Evolutionary conservation across 495 filamentous ascomycete genomes (phyloP).

Genomic region (Neurospora sp.): DNA sequence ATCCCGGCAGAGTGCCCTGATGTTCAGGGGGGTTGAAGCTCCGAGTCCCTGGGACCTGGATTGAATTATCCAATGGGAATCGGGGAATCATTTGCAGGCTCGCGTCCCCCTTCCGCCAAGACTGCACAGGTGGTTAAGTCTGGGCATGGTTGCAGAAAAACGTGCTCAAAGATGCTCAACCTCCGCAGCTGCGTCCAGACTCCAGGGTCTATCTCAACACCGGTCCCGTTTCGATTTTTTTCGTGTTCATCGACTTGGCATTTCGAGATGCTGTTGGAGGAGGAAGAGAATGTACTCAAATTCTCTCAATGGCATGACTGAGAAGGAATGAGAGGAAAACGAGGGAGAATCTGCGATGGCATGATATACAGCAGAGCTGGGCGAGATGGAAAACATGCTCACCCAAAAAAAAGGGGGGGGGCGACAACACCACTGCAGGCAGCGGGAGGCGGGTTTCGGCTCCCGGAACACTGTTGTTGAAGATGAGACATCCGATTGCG

Average conservation of each 20-base stretch:
- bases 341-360: neutral
- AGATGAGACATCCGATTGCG: neutral
- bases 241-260: neutral
- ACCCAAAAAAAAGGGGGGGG: too few species aligned
- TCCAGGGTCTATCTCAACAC: neutral
- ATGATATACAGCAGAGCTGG: neutral
- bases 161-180: conserved; percentile 18
- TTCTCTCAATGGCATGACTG: neutral
- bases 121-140: too few species aligned
- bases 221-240: neutral
- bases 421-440: neutral
- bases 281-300: neutral
- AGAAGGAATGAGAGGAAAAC: neutral
- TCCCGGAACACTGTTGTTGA: neutral
- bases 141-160: conserved; percentile 1
- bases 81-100: neutral
- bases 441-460: neutral
- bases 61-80: neutral
- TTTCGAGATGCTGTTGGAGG: neutral
- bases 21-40: neutral
- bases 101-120: too few species aligned
- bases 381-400: neutral
- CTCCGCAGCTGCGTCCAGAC: neutral
- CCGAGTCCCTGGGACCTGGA: neutral
- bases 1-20: neutral